These are phyloP conservation scores for Fomitopsis serialis DNA, from an alignment of 768 basidiomycete genomes.

Conservation along the genomic window DNA sequence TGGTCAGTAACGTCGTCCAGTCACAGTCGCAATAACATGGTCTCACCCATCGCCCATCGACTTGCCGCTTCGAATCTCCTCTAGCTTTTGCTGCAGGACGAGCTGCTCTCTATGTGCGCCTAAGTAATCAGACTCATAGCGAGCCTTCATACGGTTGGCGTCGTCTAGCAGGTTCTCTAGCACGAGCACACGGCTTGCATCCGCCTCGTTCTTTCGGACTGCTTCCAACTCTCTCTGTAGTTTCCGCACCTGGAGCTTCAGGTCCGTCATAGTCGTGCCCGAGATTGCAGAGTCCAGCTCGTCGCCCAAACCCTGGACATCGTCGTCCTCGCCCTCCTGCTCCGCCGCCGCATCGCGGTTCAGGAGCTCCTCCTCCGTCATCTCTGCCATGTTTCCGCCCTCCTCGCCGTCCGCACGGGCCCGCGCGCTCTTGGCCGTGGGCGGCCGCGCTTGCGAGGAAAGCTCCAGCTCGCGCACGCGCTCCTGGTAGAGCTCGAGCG, in stretches of 20 bases:
- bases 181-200: constrained; percentile 74
- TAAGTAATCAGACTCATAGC: constrained; percentile 87
- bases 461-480: constrained; percentile 85
- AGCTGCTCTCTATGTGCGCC: constrained; percentile 79
- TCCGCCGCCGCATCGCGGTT: constrained; percentile 23
- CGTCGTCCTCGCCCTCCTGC: constrained; percentile 34
- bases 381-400: constrained; percentile 16
- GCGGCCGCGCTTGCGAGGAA: constrained; percentile 41
- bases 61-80: constrained; percentile 88
- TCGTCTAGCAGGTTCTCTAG: constrained; percentile 90
- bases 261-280: constrained; percentile 85
- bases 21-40: background rate
- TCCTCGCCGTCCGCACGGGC: constrained; percentile 4
- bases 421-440: constrained; percentile 24
- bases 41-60: constrained; percentile 74
- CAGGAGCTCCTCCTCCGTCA: constrained; percentile 43
- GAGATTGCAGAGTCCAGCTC: constrained; percentile 85
- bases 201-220: constrained; percentile 67
- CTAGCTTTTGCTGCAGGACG: constrained; percentile 72
- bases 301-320: constrained; percentile 63
- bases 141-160: constrained; percentile 82
- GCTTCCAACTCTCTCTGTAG: constrained; percentile 78
- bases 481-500: constrained; percentile 86
- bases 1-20: background rate
- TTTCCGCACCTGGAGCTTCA: constrained; percentile 82